These are phyloP conservation scores for Tetrapisispora iriomotensis DNA, from an alignment of 805 yeast species.

Conservation along the genomic window DNA sequence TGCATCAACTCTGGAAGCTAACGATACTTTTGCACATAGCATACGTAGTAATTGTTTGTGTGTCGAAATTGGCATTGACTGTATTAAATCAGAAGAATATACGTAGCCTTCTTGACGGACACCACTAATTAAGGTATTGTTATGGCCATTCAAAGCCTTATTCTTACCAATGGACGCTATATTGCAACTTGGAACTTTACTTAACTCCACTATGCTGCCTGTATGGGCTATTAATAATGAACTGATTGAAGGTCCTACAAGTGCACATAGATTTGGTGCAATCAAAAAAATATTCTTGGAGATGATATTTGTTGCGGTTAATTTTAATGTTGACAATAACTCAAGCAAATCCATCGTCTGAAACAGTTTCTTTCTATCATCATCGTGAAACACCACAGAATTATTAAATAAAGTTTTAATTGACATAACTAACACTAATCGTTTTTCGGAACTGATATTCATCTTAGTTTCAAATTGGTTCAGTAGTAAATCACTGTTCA, in stretches of 20 bases:
- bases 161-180: slow-evolving; percentile 64
- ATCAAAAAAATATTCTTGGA: slow-evolving; percentile 44
- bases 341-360: slow-evolving; percentile 36
- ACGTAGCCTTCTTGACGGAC: slow-evolving; percentile 61
- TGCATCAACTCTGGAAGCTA: slow-evolving; percentile 78
- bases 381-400: slow-evolving; percentile 22
- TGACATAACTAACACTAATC: slow-evolving; percentile 66
- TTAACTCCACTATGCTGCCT: slow-evolving; percentile 60
- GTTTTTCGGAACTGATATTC: slow-evolving; percentile 51
- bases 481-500: slow-evolving; percentile 8
- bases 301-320: slow-evolving; percentile 42
- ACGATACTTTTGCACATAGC: slow-evolving; percentile 63
- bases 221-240: slow-evolving; percentile 59
- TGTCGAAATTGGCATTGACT: slow-evolving; percentile 45
- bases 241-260: slow-evolving; percentile 64
- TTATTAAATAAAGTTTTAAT: slow-evolving; percentile 39
- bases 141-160: slow-evolving; percentile 24
- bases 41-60: slow-evolving; percentile 67
- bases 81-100: slow-evolving; percentile 50
- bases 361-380: slow-evolving; percentile 32
- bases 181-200: slow-evolving; percentile 73
- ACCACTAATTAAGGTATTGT: slow-evolving; percentile 31
- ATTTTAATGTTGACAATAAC: slow-evolving; percentile 35
- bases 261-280: slow-evolving; percentile 72
- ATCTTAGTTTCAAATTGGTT: slow-evolving; percentile 25